Conservation (phyloP, 805 yeast species). For the Pichia phayaonensis region DNA sequence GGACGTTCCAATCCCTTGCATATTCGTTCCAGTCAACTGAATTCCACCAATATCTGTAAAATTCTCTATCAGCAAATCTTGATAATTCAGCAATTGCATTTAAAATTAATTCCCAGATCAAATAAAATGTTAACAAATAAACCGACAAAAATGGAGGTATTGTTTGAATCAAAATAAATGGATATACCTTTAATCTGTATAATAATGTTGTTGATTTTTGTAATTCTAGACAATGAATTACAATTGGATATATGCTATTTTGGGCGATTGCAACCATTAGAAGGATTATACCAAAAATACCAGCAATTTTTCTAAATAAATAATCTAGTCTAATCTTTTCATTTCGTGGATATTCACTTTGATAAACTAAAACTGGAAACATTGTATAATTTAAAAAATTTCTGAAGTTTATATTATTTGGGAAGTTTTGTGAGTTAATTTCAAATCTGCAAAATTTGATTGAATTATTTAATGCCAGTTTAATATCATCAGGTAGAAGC, state of each 20-base stretch:
- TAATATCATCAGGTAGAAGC: slow-evolving; percentile 24
- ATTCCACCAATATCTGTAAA: slow-evolving; percentile 98
- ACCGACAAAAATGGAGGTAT: slow-evolving; percentile 73
- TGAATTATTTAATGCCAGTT: slow-evolving; percentile 36
- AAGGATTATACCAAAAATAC: slow-evolving; percentile 80
- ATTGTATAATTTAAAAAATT: slow-evolving; percentile 74
- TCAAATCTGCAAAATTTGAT: slow-evolving; percentile 68
- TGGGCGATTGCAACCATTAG: slow-evolving; percentile 71
- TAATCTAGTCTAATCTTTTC: slow-evolving; percentile 59
- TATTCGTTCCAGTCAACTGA: slow-evolving; percentile 90
- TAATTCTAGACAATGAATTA: slow-evolving; percentile 48
- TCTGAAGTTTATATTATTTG: slow-evolving; percentile 53
- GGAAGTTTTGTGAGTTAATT: slow-evolving; percentile 61
- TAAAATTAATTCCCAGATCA: slow-evolving; percentile 93
- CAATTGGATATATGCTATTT: slow-evolving; percentile 68
- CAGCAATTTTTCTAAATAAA: slow-evolving; percentile 60
- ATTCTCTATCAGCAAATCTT: slow-evolving; percentile 80
- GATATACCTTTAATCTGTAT: slow-evolving; percentile 40
- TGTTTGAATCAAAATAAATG: slow-evolving; percentile 58
- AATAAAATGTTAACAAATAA: slow-evolving; percentile 72
- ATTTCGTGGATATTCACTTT: slow-evolving; percentile 76
- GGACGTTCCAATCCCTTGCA: slow-evolving; percentile 89
- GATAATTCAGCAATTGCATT: slow-evolving; percentile 88
- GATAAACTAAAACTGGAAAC: slow-evolving; percentile 86
- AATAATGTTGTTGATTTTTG: slow-evolving; percentile 38